These are phyloP conservation scores for Penicillium brevicompactum DNA, from an alignment of 2,329 filamentous ascomycete species.

Conservation along the genomic window DNA sequence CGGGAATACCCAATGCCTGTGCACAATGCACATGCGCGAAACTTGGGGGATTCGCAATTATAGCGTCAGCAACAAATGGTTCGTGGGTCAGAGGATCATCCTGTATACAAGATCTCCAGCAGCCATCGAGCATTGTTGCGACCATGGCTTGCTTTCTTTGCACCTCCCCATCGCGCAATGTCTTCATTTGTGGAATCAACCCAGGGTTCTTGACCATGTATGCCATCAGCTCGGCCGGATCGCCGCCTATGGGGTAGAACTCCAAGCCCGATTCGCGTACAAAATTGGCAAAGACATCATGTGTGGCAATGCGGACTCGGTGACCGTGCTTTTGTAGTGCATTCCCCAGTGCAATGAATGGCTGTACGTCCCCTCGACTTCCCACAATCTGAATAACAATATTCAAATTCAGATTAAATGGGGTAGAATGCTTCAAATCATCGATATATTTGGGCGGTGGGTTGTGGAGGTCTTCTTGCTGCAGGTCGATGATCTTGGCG, in stretches of 20 bases:
- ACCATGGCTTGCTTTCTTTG: constrained; percentile 36
- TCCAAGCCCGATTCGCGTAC: constrained; percentile 57
- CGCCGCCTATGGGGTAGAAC: constrained; percentile 61
- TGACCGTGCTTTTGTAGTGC: constrained; percentile 55
- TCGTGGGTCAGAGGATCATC: constrained; percentile 30
- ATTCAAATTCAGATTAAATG: constrained; percentile 34
- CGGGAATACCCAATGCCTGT: constrained; percentile 51
- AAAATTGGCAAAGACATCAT: constrained; percentile 56
- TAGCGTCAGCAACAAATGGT: constrained; percentile 57
- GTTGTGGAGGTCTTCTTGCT: constrained; percentile 17
- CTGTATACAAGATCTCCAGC: constrained; percentile 44
- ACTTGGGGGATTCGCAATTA: constrained; percentile 58
- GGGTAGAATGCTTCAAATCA: constrained; percentile 21
- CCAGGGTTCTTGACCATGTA: constrained; percentile 55
- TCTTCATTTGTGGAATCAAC: constrained; percentile 42
- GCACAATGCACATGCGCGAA: constrained; percentile 50
- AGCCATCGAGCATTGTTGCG: constrained; percentile 41
- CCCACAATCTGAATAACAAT: constrained; percentile 60
- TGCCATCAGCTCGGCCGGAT: constrained; percentile 56
- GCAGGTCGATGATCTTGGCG: constrained; percentile 23
- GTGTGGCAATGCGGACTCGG: constrained; percentile 60
- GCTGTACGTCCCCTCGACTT: constrained; percentile 61
- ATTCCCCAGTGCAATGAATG: constrained; percentile 60
- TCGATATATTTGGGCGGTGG: constrained; percentile 21
- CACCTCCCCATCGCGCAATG: constrained; percentile 39